Percentiles rank a stretch among this genome's conserved stretches.
phyloP scores from a whole-genome alignment of 2,329 filamentous ascomycete genomes.

The Lizonia empirigonia region DNA sequence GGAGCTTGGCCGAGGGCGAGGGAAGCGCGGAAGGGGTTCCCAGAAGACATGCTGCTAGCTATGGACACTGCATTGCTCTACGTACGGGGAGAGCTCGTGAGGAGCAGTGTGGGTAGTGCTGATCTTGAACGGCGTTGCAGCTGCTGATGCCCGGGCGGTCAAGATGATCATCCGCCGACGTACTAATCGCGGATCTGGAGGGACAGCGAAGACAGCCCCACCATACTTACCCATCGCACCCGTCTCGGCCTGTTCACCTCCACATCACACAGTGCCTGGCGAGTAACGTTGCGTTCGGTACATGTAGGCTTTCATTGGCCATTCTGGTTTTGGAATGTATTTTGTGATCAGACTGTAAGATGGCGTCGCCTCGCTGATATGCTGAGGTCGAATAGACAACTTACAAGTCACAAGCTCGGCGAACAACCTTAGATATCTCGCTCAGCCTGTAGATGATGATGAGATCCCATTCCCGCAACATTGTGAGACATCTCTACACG shows the following conservation, averaged over 20 bases:
- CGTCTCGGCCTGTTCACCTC: slow-evolving; percentile 7
- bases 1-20: slow-evolving; percentile 31
- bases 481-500: too few relatives aligned
- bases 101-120: slow-evolving; percentile 28
- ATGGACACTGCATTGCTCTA: slow-evolving; percentile 49
- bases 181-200: slow-evolving; percentile 25
- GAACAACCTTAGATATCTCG: too few relatives aligned
- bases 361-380: too few relatives aligned
- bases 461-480: too few relatives aligned
- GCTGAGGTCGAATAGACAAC: too few relatives aligned
- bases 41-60: slow-evolving; percentile 46
- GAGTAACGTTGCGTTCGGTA: slow-evolving; percentile 5
- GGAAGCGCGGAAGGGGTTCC: slow-evolving; percentile 49
- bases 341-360: background rate
- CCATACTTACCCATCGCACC: slow-evolving; percentile 27
- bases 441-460: too few relatives aligned
- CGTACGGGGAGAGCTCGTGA: slow-evolving; percentile 38
- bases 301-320: background rate
- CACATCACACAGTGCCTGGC: slow-evolving; percentile 10
- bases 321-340: background rate
- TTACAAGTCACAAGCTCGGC: too few relatives aligned
- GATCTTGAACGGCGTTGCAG: slow-evolving; percentile 20
- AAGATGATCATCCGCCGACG: slow-evolving; percentile 24
- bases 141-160: slow-evolving; percentile 30
- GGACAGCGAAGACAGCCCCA: slow-evolving; percentile 30